These are phyloP conservation scores for Talaromyces sp. DNA, from an alignment of 2,329 filamentous ascomycete species.

Conservation along the genomic window DNA sequence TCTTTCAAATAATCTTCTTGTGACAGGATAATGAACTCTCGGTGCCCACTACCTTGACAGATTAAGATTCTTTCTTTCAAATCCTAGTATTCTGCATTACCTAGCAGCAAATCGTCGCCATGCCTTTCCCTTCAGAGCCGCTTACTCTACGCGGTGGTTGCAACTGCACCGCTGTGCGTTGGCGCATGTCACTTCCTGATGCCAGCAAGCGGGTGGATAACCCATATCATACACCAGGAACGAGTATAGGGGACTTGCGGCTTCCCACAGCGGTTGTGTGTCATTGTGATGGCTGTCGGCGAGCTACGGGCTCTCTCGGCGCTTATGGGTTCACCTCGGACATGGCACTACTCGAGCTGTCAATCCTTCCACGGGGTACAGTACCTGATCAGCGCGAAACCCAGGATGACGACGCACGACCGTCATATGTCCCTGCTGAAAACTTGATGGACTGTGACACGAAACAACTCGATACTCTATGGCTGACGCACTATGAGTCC, in stretches of 20 bases:
- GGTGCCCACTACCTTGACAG: not conserved
- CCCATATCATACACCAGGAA: not conserved
- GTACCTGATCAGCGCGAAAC: not conserved
- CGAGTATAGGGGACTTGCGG: not conserved
- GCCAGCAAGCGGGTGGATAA: not conserved
- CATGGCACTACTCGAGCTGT: not conserved
- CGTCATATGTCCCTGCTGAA: not conserved
- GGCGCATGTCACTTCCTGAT: not conserved
- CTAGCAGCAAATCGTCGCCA: not conserved
- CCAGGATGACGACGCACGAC: not conserved
- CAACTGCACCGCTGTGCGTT: not conserved
- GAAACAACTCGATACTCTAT: not conserved
- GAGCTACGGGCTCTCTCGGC: not conserved
- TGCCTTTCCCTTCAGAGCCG: not conserved
- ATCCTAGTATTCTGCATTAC: not conserved
- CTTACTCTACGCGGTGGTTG: not conserved
- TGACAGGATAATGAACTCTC: not conserved
- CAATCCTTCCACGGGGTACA: not conserved
- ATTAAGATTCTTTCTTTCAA: not conserved
- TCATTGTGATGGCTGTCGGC: not conserved
- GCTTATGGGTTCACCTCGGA: not conserved
- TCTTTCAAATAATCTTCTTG: not conserved
- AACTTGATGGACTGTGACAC: not conserved
- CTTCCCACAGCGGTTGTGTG: not conserved
- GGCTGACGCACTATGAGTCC: not conserved